A percentile compares a stretch with the other conserved stretches of the same genome.
Evolutionary conservation across 129 eudicot genomes (phyloP).

Genomic region (Solidago caesia): DNA sequence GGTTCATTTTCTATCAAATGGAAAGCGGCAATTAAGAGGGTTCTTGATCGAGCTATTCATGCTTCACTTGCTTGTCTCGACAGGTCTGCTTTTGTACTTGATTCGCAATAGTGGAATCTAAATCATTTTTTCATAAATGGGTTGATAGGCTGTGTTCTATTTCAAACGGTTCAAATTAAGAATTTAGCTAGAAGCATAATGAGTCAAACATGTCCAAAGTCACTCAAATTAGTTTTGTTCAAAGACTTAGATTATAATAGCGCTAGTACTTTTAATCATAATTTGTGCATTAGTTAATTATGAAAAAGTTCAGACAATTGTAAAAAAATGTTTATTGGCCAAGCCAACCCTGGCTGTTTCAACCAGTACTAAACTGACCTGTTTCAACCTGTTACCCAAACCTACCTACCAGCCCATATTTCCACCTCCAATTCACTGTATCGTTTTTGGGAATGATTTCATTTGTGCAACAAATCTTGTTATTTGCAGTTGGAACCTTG

Average conservation of each 20-base stretch:
- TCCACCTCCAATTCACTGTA: not conserved
- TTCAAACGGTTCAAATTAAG: not conserved
- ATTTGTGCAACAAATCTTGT: not conserved
- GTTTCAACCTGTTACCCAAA: not conserved
- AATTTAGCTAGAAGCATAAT: not conserved
- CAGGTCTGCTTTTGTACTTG: constrained; percentile 33
- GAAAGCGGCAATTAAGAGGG: constrained; percentile 68
- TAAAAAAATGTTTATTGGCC: not conserved
- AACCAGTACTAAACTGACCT: not conserved
- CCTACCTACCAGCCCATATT: not conserved
- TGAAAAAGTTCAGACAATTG: not conserved
- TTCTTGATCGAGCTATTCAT: constrained; percentile 47
- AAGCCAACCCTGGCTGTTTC: not conserved
- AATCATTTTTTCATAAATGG: not conserved
- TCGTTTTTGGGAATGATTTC: constrained; percentile 1
- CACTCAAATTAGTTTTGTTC: no score
- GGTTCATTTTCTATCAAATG: constrained; percentile 78
- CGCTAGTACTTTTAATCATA: not conserved
- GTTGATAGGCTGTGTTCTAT: not conserved
- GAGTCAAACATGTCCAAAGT: not conserved
- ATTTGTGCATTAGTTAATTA: not conserved
- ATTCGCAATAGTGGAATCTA: not conserved
- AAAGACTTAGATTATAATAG: not conserved
- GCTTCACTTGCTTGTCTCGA: constrained; percentile 48
- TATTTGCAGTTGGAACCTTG: constrained; percentile 72